Evolutionary conservation across 768 basidiomycete genomes (phyloP).

Genomic region (Paxillus rubicundulus): DNA sequence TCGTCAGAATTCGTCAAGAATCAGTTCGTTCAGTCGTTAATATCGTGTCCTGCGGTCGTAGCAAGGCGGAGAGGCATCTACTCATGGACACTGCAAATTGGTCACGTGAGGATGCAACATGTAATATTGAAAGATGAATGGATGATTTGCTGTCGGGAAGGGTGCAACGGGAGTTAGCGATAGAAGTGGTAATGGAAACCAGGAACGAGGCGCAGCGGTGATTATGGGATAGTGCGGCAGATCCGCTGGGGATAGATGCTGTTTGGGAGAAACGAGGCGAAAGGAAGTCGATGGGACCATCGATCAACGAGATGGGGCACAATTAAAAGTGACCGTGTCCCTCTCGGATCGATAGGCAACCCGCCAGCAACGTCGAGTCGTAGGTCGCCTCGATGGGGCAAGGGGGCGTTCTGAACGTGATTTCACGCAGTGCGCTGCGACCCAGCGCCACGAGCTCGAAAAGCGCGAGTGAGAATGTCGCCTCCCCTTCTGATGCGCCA

Average conservation of each 20-base stretch:
- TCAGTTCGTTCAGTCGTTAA: conserved; percentile 32
- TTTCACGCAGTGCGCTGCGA: conserved; percentile 34
- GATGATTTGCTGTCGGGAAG: conserved; percentile 25
- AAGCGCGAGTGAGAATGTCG: conserved; percentile 15
- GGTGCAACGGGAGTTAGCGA: conserved; percentile 20
- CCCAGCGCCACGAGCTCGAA: conserved; percentile 31
- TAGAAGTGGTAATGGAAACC: conserved; percentile 15
- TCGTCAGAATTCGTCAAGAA: conserved; percentile 37
- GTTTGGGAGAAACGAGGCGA: conserved; percentile 22
- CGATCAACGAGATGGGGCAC: conserved; percentile 44
- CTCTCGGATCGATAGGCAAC: conserved; percentile 36
- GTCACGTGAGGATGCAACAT: conserved; percentile 17
- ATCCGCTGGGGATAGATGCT: conserved; percentile 28
- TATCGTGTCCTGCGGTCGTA: conserved; percentile 32
- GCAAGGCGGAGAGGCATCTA: conserved; percentile 25
- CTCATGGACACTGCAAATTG: conserved; percentile 7
- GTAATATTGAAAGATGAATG: conserved; percentile 18
- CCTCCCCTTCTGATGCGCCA: conserved; percentile 25
- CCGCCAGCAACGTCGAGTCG: conserved; percentile 40
- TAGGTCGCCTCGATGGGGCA: conserved; percentile 25
- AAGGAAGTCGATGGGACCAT: conserved; percentile 35
- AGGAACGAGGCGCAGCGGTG: conserved; percentile 19
- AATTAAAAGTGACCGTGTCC: conserved; percentile 27
- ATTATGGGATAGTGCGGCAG: conserved; percentile 24
- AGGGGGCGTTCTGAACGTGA: conserved; percentile 20